Conservation (phyloP, 768 basidiomycete species). For the Naganishia randhawae region DNA sequence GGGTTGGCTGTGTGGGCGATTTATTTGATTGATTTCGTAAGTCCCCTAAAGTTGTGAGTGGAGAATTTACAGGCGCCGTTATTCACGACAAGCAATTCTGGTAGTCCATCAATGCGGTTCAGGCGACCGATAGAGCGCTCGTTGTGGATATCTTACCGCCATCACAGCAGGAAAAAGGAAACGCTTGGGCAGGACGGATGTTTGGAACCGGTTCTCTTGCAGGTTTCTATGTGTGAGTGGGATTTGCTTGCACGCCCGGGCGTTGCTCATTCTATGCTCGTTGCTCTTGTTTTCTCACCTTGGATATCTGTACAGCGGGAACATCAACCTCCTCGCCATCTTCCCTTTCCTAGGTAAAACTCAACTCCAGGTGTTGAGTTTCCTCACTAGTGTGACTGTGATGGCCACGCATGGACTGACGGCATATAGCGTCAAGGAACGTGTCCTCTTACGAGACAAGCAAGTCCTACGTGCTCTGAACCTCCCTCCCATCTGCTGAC, state of each 20-base stretch:
- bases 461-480: no score
- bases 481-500: background rate
- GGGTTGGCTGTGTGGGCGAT: slow-evolving; percentile 70
- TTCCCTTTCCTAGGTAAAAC: slow-evolving; percentile 73
- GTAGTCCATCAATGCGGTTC: slow-evolving; percentile 57
- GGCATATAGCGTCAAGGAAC: slow-evolving; percentile 58
- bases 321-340: slow-evolving; percentile 66
- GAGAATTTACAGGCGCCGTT: no score
- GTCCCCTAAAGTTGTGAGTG: no score
- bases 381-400: slow-evolving; percentile 68
- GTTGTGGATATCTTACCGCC: slow-evolving; percentile 80
- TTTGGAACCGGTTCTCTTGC: slow-evolving; percentile 75
- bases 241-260: background rate
- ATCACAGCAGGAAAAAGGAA: slow-evolving; percentile 71
- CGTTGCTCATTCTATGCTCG: slow-evolving; percentile 12
- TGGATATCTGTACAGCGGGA: slow-evolving; percentile 60
- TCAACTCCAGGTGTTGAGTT: slow-evolving; percentile 75
- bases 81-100: no score
- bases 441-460: slow-evolving; percentile 60
- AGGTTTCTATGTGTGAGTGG: slow-evolving; percentile 79
- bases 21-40: slow-evolving; percentile 63
- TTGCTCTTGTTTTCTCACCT: no score
- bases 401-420: slow-evolving; percentile 65
- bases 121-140: slow-evolving; percentile 84
- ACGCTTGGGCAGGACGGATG: slow-evolving; percentile 96